Evolutionary conservation across 345 rosid species (phyloP).

Genomic region (Euphorbia tirucalli): DNA sequence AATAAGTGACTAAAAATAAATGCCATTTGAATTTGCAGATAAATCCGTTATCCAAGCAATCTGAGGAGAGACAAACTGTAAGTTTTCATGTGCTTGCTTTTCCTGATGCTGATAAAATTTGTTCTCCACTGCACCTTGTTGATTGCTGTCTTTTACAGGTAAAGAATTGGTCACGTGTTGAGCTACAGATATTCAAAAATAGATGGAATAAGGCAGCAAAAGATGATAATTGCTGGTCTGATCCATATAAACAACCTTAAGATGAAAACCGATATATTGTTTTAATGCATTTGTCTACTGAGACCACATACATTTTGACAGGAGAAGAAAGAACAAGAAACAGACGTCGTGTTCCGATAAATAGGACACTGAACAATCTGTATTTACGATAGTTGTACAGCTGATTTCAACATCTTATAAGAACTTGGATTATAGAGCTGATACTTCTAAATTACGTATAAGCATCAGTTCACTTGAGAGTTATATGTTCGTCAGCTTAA

Average conservation of each 20-base stretch:
- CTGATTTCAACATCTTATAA: neutral
- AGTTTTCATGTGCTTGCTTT: slow-evolving; percentile 14
- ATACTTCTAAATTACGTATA: neutral
- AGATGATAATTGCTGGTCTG: slow-evolving; percentile 63
- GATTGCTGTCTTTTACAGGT: slow-evolving; percentile 36
- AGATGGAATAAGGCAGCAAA: slow-evolving; percentile 70
- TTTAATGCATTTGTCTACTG: neutral
- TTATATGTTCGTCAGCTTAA: no score
- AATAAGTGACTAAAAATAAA: neutral
- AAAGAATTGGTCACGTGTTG: slow-evolving; percentile 38
- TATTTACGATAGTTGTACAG: neutral
- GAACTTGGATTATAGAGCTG: neutral
- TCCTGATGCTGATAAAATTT: neutral
- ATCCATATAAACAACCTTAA: slow-evolving; percentile 25
- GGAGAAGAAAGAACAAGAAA: neutral
- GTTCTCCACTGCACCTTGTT: neutral
- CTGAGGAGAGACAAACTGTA: slow-evolving; percentile 50
- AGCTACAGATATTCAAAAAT: slow-evolving; percentile 50
- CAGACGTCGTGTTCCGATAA: neutral
- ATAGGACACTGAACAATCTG: neutral
- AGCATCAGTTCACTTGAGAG: no score
- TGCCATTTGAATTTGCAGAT: slow-evolving; percentile 28
- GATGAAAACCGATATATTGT: slow-evolving; percentile 2
- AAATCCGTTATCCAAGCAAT: slow-evolving; percentile 20
- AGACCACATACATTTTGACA: neutral